Conservation (phyloP, 176 grass and related monocot genomes). For the Saccharum officinarum region DNA sequence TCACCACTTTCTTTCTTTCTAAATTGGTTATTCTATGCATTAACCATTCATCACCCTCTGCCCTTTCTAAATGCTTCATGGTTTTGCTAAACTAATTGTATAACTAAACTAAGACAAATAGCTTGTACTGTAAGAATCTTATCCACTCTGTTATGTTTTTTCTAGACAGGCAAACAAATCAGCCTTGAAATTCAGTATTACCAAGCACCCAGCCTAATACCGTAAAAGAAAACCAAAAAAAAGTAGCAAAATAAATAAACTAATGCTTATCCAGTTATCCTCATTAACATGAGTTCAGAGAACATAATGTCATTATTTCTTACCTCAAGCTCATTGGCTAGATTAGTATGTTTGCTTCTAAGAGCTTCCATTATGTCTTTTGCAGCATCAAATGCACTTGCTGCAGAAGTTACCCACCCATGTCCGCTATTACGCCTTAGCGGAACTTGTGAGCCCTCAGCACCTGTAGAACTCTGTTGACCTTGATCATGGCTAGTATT, state of each 20-base stretch:
- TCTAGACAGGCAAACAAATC: background rate
- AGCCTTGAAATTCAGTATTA: background rate
- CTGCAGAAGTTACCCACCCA: slow-evolving; percentile 78
- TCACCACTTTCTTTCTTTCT: background rate
- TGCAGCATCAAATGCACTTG: slow-evolving; percentile 96
- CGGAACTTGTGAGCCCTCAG: slow-evolving; percentile 54
- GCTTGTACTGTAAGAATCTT: background rate
- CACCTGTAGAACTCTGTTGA: slow-evolving; percentile 60
- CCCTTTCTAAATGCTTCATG: background rate
- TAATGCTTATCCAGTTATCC: background rate
- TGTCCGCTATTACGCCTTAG: slow-evolving; percentile 65
- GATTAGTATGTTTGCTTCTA: slow-evolving; percentile 86
- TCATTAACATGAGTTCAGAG: background rate
- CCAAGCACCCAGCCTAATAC: background rate
- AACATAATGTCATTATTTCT: slow-evolving; percentile 18
- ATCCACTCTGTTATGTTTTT: slow-evolving; percentile 3
- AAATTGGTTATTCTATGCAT: background rate
- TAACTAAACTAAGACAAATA: background rate
- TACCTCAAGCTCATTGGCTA: slow-evolving; percentile 66
- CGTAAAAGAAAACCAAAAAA: background rate
- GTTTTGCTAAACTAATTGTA: slow-evolving; percentile 9
- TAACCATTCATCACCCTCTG: background rate
- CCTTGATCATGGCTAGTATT: slow-evolving; percentile 64
- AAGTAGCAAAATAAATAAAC: slow-evolving; percentile 18
- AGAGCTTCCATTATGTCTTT: slow-evolving; percentile 99